Evolutionary conservation across 2,329 filamentous ascomycete species (phyloP).

Genomic region (Colletotrichum sp.): DNA sequence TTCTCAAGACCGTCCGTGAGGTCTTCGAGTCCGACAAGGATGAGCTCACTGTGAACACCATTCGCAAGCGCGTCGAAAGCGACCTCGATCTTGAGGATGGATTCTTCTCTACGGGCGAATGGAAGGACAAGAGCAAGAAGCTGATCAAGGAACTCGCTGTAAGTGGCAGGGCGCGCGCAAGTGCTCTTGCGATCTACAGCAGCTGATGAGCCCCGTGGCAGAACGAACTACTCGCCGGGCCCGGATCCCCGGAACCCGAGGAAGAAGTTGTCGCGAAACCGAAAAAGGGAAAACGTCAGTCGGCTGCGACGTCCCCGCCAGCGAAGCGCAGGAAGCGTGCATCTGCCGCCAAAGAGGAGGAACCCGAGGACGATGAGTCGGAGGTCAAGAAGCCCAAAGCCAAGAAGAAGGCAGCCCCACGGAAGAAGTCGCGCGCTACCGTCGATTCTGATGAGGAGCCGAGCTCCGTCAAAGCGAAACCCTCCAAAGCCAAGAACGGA

Average conservation of each 20-base stretch:
- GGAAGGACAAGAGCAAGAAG: slow-evolving; percentile 64
- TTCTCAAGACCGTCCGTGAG: slow-evolving; percentile 50
- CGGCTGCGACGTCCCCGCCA: slow-evolving; percentile 37
- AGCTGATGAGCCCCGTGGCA: neutral
- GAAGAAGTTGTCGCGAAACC: slow-evolving; percentile 23
- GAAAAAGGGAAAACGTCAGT: slow-evolving; percentile 37
- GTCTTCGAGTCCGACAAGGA: slow-evolving; percentile 50
- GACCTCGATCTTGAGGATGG: slow-evolving; percentile 52
- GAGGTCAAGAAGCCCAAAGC: slow-evolving; percentile 24
- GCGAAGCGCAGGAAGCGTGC: slow-evolving; percentile 44
- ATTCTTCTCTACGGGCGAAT: slow-evolving; percentile 53
- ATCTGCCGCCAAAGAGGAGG: slow-evolving; percentile 36
- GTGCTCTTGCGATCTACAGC: too few relatives aligned
- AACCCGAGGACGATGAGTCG: slow-evolving; percentile 22
- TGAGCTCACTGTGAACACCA: slow-evolving; percentile 59
- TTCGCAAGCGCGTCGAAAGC: slow-evolving; percentile 58
- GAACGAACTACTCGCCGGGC: neutral
- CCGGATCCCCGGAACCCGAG: neutral
- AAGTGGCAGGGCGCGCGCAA: slow-evolving; percentile 29
- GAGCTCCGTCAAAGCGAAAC: slow-evolving; percentile 27
- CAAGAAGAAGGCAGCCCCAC: slow-evolving; percentile 27
- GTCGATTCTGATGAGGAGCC: slow-evolving; percentile 31
- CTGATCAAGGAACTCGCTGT: slow-evolving; percentile 63
- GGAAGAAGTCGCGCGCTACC: slow-evolving; percentile 29
- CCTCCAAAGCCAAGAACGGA: slow-evolving; percentile 16